phyloP scores from a whole-genome alignment of 257 asterid genomes.

The Capsicum pubescens region DNA sequence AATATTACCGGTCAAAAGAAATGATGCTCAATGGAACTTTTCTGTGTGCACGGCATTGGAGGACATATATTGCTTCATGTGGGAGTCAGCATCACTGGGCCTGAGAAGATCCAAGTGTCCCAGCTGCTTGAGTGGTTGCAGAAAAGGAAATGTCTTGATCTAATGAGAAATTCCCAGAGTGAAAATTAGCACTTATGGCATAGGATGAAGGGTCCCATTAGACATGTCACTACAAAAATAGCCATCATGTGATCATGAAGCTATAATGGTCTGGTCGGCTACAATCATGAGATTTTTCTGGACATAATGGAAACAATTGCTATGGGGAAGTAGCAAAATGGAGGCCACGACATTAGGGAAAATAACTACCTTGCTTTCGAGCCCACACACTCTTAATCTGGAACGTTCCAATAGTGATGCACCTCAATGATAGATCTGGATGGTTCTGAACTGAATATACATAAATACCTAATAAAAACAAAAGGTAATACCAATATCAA shows the following conservation, averaged over 20 bases:
- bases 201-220: constrained; percentile 40
- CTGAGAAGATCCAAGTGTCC: constrained; percentile 22
- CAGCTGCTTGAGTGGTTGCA: constrained; percentile 22
- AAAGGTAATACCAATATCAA: constrained; percentile 14
- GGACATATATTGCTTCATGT: constrained; percentile 30
- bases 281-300: constrained; percentile 22
- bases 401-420: constrained; percentile 28
- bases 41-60: neutral
- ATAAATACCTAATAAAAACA: constrained; percentile 12
- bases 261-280: constrained; percentile 41
- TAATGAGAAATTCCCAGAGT: constrained; percentile 36
- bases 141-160: constrained; percentile 40
- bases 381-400: constrained; percentile 22
- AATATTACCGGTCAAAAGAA: neutral
- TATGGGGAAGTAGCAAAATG: constrained; percentile 10
- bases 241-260: constrained; percentile 37
- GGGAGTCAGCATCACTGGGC: constrained; percentile 46
- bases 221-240: constrained; percentile 1
- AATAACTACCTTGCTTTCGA: neutral
- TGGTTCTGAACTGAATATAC: neutral
- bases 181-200: constrained; percentile 28
- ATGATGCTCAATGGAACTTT: constrained; percentile 17
- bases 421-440: constrained; percentile 18
- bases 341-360: constrained; percentile 26
- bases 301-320: constrained; percentile 2